Conservation (phyloP, 192 early-diverging fungal genomes). For the Umbelopsis vinacea region DNA sequence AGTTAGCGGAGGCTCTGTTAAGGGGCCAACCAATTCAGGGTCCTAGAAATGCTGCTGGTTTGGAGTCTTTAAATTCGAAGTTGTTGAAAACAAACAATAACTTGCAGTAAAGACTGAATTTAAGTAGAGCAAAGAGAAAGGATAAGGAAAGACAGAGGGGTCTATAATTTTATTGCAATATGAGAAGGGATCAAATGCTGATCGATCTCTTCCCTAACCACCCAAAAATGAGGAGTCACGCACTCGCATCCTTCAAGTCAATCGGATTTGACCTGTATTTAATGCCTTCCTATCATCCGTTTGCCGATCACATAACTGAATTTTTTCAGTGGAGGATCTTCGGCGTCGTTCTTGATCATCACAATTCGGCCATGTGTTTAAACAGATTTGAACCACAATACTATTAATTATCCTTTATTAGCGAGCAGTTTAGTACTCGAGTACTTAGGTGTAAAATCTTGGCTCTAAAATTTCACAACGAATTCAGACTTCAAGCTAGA, state of each 20-base stretch:
- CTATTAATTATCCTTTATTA: too few relatives aligned
- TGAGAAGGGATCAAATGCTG: not conserved
- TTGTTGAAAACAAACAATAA: not conserved
- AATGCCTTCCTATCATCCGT: too few relatives aligned
- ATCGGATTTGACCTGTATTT: too few relatives aligned
- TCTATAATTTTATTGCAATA: not conserved
- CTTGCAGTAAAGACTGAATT: not conserved
- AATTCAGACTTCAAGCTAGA: too few relatives aligned
- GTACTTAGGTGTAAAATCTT: too few relatives aligned
- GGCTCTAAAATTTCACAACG: too few relatives aligned
- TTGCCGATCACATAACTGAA: too few relatives aligned
- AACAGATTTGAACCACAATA: too few relatives aligned
- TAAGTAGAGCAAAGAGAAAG: not conserved
- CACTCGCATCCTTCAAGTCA: not conserved
- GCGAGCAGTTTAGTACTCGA: too few relatives aligned
- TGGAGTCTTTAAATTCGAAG: not conserved
- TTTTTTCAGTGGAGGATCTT: too few relatives aligned
- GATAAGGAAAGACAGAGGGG: not conserved
- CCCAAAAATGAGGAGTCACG: not conserved
- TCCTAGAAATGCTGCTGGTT: not conserved
- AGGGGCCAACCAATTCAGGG: conserved; percentile 14
- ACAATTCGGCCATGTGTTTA: too few relatives aligned
- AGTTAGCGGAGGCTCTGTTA: not conserved
- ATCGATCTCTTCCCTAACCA: not conserved
- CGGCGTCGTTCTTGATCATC: too few relatives aligned